Evolutionary conservation across 2,329 filamentous ascomycete species (phyloP).

Genomic region (Aspergillus fumigatus): DNA sequence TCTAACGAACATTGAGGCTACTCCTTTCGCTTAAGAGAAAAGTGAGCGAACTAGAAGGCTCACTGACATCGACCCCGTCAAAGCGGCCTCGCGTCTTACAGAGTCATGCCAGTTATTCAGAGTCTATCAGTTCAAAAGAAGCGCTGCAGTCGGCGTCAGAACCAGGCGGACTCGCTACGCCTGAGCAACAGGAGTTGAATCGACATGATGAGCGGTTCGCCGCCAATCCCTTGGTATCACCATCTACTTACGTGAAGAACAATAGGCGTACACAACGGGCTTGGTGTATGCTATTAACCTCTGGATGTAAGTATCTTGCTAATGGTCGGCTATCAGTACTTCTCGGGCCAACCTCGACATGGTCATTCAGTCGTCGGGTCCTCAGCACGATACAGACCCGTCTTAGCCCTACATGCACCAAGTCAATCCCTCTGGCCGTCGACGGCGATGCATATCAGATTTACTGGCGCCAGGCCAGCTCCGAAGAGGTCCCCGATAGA

Average conservation of each 20-base stretch:
- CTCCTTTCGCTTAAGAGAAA: slow-evolving; percentile 16
- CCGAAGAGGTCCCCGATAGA: slow-evolving; percentile 24
- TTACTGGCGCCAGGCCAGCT: slow-evolving; percentile 42
- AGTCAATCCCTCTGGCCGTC: slow-evolving; percentile 30
- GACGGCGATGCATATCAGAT: slow-evolving; percentile 48
- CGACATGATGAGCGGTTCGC: slow-evolving; percentile 26
- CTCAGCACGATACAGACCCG: slow-evolving; percentile 46
- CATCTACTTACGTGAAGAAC: slow-evolving; percentile 29
- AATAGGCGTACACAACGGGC: slow-evolving; percentile 7
- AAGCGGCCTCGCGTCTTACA: not conserved
- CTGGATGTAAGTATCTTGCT: not conserved
- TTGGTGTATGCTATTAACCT: slow-evolving; percentile 8
- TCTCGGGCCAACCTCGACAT: slow-evolving; percentile 52
- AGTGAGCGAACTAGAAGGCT: slow-evolving; percentile 12
- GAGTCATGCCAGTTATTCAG: not conserved
- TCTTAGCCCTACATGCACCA: slow-evolving; percentile 38
- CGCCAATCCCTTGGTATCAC: slow-evolving; percentile 17
- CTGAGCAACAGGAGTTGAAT: slow-evolving; percentile 5
- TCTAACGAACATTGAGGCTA: slow-evolving; percentile 2
- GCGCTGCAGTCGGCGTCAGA: not conserved
- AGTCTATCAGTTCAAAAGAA: not conserved
- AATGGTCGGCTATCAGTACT: slow-evolving; percentile 35
- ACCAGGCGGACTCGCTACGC: not conserved
- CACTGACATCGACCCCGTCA: not conserved
- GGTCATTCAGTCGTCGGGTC: slow-evolving; percentile 50